Evolutionary conservation across 139 green algal genomes (phyloP).

Genomic region (Chlorella sp.): DNA sequence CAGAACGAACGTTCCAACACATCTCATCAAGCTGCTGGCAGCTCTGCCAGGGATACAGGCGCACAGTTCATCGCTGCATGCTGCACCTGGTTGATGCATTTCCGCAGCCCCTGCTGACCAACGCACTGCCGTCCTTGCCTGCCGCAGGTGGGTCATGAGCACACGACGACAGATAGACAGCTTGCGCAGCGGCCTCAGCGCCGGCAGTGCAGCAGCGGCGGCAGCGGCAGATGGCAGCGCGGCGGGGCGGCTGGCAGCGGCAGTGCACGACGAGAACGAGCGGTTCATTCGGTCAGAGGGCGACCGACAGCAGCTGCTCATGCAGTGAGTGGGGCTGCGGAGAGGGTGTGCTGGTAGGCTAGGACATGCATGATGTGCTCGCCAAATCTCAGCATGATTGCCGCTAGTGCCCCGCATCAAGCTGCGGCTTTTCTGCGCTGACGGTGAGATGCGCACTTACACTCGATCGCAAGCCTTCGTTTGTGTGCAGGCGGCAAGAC

Average conservation of each 20-base stretch:
- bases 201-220: conserved; percentile 16
- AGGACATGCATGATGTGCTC: background rate
- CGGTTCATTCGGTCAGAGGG: conserved; percentile 69
- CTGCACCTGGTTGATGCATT: too few relatives aligned
- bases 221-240: conserved; percentile 9
- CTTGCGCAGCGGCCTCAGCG: conserved; percentile 45
- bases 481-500: conserved; percentile 78
- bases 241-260: conserved; percentile 43
- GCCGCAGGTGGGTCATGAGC: conserved; percentile 63
- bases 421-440: too few relatives aligned
- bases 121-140: too few relatives aligned
- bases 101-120: too few relatives aligned
- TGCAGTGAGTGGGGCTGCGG: conserved; percentile 55
- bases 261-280: conserved; percentile 69
- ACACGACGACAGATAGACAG: conserved; percentile 46
- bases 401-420: too few relatives aligned
- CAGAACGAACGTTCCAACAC: too few relatives aligned
- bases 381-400: background rate
- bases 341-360: background rate
- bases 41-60: too few relatives aligned
- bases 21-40: too few relatives aligned
- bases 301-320: conserved; percentile 74
- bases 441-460: too few relatives aligned
- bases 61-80: too few relatives aligned
- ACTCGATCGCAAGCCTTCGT: too few relatives aligned